A percentile compares a stretch with the other conserved stretches of the same genome.
Evolutionary conservation across 2,329 filamentous ascomycete genomes (phyloP).

Genomic region (Cercospora canescens): DNA sequence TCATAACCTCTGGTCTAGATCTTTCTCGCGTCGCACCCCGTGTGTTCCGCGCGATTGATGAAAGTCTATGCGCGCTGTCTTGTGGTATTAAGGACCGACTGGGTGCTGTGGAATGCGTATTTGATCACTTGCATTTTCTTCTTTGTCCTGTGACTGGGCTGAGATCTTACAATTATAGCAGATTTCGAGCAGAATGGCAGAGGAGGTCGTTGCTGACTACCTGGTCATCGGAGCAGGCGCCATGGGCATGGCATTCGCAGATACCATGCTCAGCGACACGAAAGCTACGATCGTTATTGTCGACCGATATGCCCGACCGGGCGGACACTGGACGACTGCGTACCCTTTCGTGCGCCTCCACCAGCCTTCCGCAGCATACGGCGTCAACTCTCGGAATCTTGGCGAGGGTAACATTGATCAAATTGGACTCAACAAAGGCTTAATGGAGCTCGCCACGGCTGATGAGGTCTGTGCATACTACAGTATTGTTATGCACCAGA

Average conservation of each 20-base stretch:
- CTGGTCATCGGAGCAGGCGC: neutral
- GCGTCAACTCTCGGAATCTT: conserved; percentile 24
- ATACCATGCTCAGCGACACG: neutral
- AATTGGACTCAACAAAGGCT: conserved; percentile 24
- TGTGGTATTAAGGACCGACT: neutral
- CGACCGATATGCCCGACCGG: conserved; percentile 16
- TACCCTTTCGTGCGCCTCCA: conserved; percentile 27
- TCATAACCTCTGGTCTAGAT: neutral
- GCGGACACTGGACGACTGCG: conserved; percentile 25
- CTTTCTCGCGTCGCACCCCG: neutral
- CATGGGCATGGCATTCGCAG: neutral
- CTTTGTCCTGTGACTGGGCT: too few species aligned
- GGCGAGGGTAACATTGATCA: conserved; percentile 20
- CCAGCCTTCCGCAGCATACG: conserved; percentile 26
- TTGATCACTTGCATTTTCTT: neutral
- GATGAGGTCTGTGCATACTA: conserved; percentile 23
- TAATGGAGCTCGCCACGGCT: conserved; percentile 17
- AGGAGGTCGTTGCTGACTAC: neutral
- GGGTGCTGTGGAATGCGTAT: neutral
- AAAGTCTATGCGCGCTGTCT: neutral
- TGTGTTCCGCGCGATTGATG: neutral
- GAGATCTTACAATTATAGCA: too few species aligned
- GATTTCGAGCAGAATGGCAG: neutral
- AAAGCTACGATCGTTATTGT: neutral
- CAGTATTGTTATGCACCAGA: conserved; percentile 20